phyloP scores from a whole-genome alignment of 1,284 basidiomycete genomes.

The Leccinum insigne region DNA sequence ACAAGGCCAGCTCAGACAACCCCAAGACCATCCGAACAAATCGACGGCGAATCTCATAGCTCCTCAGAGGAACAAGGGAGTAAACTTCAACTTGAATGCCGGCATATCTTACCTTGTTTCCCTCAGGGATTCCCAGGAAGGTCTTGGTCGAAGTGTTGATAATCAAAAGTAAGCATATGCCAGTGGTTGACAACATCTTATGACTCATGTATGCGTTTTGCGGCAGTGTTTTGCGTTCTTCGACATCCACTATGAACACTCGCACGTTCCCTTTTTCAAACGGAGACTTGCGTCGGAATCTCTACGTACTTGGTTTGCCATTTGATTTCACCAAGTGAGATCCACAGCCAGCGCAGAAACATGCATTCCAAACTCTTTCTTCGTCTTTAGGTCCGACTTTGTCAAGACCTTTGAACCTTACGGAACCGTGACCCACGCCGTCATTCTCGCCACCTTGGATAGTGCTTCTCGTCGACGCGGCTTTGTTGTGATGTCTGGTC shows the following conservation, averaged over 20 bases:
- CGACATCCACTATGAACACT: slow-evolving; percentile 13
- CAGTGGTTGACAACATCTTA: not conserved
- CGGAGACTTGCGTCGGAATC: slow-evolving; percentile 64
- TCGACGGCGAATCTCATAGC: not conserved
- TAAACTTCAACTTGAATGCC: not conserved
- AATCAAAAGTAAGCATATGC: slow-evolving; percentile 11
- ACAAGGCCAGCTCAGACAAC: slow-evolving; percentile 18
- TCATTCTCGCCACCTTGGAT: slow-evolving; percentile 78
- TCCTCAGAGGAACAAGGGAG: slow-evolving; percentile 15
- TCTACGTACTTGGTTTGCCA: slow-evolving; percentile 77
- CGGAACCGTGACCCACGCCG: slow-evolving; percentile 68
- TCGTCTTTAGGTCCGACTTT: slow-evolving; percentile 54
- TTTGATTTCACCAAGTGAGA: slow-evolving; percentile 73
- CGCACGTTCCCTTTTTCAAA: slow-evolving; percentile 32
- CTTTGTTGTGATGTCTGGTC: slow-evolving; percentile 73
- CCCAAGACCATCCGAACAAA: slow-evolving; percentile 11
- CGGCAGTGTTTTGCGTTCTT: slow-evolving; percentile 36
- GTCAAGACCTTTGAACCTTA: slow-evolving; percentile 57
- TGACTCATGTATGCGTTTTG: slow-evolving; percentile 25
- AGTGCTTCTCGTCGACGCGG: slow-evolving; percentile 77
- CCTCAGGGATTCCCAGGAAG: slow-evolving; percentile 14
- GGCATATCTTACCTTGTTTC: slow-evolving; percentile 15
- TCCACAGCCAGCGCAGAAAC: not conserved
- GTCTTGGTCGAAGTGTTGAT: slow-evolving; percentile 1
- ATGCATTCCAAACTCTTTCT: not conserved